Conservation (phyloP, 140 eudicot genomes). For the Senecio squalidus region DNA sequence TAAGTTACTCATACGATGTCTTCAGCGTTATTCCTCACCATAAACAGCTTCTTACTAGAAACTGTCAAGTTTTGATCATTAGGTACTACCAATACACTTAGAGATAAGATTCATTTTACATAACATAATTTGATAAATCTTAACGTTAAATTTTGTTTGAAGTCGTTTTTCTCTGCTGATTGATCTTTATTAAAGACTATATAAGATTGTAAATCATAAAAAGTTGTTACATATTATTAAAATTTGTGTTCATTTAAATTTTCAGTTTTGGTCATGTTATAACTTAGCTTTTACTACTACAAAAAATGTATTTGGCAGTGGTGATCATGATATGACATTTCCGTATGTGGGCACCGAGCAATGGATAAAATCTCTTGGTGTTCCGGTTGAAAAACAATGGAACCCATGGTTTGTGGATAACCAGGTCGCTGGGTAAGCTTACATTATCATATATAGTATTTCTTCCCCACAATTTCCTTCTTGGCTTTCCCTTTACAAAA, state of each 20-base stretch:
- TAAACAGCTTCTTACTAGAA: constrained; percentile 12
- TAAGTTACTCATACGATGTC: neutral
- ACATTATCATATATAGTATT: neutral
- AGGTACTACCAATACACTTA: neutral
- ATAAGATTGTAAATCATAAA: no score
- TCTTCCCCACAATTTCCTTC: no score
- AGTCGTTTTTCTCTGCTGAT: no score
- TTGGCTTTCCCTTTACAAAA: no score
- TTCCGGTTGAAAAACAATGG: constrained; percentile 31
- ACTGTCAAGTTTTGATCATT: constrained; percentile 9
- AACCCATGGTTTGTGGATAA: constrained; percentile 39
- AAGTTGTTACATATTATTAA: no score
- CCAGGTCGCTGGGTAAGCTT: constrained; percentile 45
- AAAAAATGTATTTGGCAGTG: constrained; percentile 14
- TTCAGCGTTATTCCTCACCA: constrained; percentile 9
- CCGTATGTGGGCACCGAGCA: constrained; percentile 26
- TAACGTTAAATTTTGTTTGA: no score
- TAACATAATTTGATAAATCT: neutral
- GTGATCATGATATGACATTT: constrained; percentile 42
- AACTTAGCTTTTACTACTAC: neutral
- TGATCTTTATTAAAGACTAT: no score
- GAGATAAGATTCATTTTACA: neutral
- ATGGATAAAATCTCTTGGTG: constrained; percentile 35
- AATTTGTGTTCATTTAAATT: no score
- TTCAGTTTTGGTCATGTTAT: neutral